phyloP scores from a whole-genome alignment of 2,329 filamentous ascomycete species.

The Cordyceps pruinosa region DNA sequence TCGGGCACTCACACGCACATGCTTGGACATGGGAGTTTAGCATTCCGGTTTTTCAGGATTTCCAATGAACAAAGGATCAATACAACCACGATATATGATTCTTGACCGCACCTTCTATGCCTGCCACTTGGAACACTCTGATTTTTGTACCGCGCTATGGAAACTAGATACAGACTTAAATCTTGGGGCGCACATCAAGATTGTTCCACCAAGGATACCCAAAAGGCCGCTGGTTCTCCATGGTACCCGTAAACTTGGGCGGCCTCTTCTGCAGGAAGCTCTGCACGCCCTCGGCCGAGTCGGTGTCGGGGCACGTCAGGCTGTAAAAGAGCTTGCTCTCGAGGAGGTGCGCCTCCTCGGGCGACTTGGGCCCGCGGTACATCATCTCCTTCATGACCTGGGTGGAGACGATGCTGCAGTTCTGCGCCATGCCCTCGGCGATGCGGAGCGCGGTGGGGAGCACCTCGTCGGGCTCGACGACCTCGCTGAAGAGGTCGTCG shows the following conservation, averaged over 20 bases:
- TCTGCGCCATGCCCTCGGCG: conserved; percentile 58
- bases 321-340: conserved; percentile 60
- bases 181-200: conserved; percentile 25
- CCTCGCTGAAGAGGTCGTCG: conserved; percentile 58
- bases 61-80: background rate
- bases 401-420: conserved; percentile 58
- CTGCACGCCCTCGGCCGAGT: conserved; percentile 59
- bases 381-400: conserved; percentile 67
- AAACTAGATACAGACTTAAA: conserved; percentile 14
- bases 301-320: conserved; percentile 43
- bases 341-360: conserved; percentile 64
- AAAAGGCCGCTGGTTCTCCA: conserved; percentile 52
- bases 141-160: background rate
- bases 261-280: conserved; percentile 65
- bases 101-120: background rate
- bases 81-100: conserved; percentile 1
- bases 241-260: conserved; percentile 53
- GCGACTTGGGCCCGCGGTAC: conserved; percentile 49
- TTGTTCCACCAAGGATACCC: conserved; percentile 64
- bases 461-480: conserved; percentile 53
- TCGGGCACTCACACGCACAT: background rate
- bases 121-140: background rate
- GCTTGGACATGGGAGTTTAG: background rate
- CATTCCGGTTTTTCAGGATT: conserved; percentile 4
- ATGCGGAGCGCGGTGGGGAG: conserved; percentile 58